These are phyloP conservation scores for Coprinellus micaceus DNA, from an alignment of 768 basidiomycete genomes.

Conservation along the genomic window DNA sequence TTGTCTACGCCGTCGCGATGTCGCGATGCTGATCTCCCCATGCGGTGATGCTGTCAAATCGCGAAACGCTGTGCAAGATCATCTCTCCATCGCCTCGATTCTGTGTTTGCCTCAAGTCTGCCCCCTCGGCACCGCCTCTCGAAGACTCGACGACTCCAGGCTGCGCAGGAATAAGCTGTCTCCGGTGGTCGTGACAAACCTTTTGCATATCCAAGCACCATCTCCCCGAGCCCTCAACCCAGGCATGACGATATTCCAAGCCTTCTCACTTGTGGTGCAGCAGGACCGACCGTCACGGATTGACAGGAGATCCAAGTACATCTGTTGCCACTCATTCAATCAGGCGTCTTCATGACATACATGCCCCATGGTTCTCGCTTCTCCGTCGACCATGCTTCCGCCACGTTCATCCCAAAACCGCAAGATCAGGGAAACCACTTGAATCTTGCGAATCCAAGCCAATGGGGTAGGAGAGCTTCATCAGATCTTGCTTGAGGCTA, in stretches of 20 bases:
- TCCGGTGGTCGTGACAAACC: background rate
- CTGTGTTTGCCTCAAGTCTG: background rate
- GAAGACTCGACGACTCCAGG: background rate
- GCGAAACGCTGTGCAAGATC: background rate
- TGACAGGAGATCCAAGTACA: background rate
- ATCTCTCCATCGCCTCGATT: background rate
- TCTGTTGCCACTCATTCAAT: background rate
- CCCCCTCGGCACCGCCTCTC: background rate
- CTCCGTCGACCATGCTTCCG: background rate
- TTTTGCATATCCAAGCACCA: too few species aligned
- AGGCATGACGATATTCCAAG: background rate
- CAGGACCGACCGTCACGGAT: background rate
- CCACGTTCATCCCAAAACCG: background rate
- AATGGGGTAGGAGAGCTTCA: too few species aligned
- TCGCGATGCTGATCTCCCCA: background rate
- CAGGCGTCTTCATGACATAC: background rate
- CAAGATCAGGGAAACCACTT: background rate
- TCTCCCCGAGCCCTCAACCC: too few species aligned
- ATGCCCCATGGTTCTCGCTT: background rate
- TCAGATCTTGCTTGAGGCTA: too few species aligned
- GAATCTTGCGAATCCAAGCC: background rate
- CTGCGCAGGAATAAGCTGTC: background rate
- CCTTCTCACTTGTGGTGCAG: background rate
- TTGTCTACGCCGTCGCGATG: conserved; percentile 1
- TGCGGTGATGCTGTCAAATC: conserved; percentile 1